Conservation (phyloP, 495 filamentous ascomycete genomes). For the Beverwykella pulmonaria region DNA sequence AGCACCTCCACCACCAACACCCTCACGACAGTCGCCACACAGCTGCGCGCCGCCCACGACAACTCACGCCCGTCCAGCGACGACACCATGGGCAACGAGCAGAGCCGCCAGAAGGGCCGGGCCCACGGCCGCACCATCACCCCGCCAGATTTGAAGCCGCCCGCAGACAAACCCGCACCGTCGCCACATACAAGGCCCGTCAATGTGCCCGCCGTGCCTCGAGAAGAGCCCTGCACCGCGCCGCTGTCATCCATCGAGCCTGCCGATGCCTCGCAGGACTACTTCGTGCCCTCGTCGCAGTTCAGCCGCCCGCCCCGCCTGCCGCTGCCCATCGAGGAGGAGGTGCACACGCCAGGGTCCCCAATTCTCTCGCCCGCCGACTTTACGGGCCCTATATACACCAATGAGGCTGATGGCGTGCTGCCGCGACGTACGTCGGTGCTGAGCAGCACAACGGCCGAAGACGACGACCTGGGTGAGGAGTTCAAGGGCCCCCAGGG, state of each 20-base stretch:
- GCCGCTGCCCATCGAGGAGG: conserved; percentile 88
- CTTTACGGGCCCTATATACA: conserved; percentile 52
- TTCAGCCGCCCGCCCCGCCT: conserved; percentile 80
- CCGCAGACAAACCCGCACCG: neutral
- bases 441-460: conserved; percentile 69
- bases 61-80: neutral
- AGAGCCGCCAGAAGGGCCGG: conserved; percentile 19
- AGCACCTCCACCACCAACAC: conserved; percentile 19
- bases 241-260: conserved; percentile 33
- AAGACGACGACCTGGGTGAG: conserved; percentile 78
- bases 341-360: conserved; percentile 80
- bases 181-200: conserved; percentile 33
- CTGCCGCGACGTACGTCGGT: conserved; percentile 62
- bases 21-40: conserved; percentile 5
- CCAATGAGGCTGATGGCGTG: conserved; percentile 52
- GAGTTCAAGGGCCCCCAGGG: conserved; percentile 65
- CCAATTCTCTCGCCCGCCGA: conserved; percentile 74
- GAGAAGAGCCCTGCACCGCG: conserved; percentile 1
- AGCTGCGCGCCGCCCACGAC: conserved; percentile 13
- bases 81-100: conserved; percentile 39
- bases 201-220: conserved; percentile 27
- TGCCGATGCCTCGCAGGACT: conserved; percentile 28
- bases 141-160: neutral
- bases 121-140: neutral
- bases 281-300: conserved; percentile 47